Percentiles rank a stretch among this genome's conserved stretches.
Evolutionary conservation across 2,329 filamentous ascomycete genomes (phyloP).

Genomic region (Hypomyces perniciosus): DNA sequence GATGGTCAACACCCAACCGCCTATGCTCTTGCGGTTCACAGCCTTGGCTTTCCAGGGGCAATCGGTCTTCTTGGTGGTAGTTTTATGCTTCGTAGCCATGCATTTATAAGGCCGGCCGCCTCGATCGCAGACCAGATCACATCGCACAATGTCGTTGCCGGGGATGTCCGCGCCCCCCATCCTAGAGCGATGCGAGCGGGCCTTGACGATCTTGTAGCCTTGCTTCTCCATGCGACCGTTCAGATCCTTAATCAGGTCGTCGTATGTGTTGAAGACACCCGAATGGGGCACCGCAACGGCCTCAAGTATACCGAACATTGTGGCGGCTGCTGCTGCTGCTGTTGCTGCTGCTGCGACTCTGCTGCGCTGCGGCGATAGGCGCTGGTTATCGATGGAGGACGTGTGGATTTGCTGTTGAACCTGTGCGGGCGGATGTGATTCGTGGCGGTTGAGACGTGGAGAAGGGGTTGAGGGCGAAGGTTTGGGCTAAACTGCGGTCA

Average conservation of each 20-base stretch:
- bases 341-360: background rate
- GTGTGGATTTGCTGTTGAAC: conserved; percentile 17
- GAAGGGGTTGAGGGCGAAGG: conserved; percentile 10
- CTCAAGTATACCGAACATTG: conserved; percentile 39
- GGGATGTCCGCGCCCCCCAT: conserved; percentile 35
- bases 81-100: conserved; percentile 40
- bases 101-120: conserved; percentile 39
- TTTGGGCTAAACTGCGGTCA: conserved; percentile 18
- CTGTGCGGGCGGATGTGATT: conserved; percentile 15
- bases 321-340: background rate
- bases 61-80: conserved; percentile 40
- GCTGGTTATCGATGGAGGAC: conserved; percentile 9
- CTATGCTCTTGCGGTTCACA: conserved; percentile 37
- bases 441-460: conserved; percentile 11
- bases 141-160: conserved; percentile 38
- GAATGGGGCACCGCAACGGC: conserved; percentile 32
- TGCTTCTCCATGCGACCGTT: conserved; percentile 37
- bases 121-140: conserved; percentile 40
- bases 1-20: conserved; percentile 40
- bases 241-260: conserved; percentile 36
- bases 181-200: conserved; percentile 36
- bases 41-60: conserved; percentile 43
- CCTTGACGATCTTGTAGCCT: conserved; percentile 42
- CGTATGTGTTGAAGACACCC: conserved; percentile 34
- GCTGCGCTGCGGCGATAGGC: conserved; percentile 3